A percentile compares a stretch with the other conserved stretches of the same genome.
Conservation (phyloP, 2,329 filamentous ascomycete species). For the Aspergillus jensenii region DNA sequence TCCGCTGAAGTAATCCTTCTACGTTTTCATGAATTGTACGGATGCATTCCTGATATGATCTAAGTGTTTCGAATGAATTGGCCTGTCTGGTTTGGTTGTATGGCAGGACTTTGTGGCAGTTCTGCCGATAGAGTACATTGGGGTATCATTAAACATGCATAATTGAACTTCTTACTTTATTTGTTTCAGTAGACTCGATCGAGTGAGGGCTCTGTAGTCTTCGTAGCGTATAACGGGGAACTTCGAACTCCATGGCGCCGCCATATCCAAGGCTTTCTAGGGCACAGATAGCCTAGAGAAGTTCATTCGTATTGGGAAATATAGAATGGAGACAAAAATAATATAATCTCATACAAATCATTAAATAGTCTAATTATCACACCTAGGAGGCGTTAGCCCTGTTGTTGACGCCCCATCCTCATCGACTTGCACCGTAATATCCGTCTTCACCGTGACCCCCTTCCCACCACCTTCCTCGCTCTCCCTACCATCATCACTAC, state of each 20-base stretch:
- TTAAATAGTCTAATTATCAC: no score
- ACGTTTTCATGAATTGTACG: conserved; percentile 1
- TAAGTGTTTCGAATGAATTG: background rate
- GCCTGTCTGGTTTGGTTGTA: conserved; percentile 1
- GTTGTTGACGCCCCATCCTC: background rate
- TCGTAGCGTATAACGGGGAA: background rate
- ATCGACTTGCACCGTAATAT: conserved; percentile 32
- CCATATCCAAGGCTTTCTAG: background rate
- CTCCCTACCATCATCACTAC: conserved; percentile 8
- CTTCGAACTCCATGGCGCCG: no score
- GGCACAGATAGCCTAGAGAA: background rate
- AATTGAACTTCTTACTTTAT: background rate
- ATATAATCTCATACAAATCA: background rate
- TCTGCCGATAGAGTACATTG: conserved; percentile 1
- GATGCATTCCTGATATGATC: background rate
- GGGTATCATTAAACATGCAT: background rate
- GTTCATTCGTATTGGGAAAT: background rate
- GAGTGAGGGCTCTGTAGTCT: background rate
- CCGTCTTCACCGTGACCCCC: conserved; percentile 30
- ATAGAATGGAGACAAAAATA: background rate
- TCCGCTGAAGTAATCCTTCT: conserved; percentile 32
- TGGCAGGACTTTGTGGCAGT: background rate
- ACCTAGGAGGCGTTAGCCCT: background rate
- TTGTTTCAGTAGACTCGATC: background rate
- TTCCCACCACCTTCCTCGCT: background rate